Evolutionary conservation across 495 filamentous ascomycete species (phyloP), one percentile per base, ranked within the genome.

Genomic region (Aspergillus nidulans): DNA sequence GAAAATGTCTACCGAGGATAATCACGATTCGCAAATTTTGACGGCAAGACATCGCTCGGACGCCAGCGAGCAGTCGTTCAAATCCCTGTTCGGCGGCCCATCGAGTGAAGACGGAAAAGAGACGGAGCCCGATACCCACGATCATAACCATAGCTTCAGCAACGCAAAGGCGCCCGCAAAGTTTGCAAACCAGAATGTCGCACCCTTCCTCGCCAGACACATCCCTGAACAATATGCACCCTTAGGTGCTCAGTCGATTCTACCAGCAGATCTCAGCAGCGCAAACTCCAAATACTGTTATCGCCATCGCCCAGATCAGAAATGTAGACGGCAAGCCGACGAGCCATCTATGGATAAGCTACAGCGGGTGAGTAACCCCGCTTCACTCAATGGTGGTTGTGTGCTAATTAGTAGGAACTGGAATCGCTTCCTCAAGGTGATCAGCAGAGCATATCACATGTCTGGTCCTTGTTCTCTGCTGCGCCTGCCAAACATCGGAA

Each of bases 401-500:
- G 40, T 44, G 45, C 53, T 56, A 43, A 56, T n/a, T 24, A 34
- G 12, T 60, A 91, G 84, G 88, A 92, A 60, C 81, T 98, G 46
- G 85, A 92, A 71, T 83, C 83, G 25, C 81, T 97, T 9, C 85
- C 91, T 9, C 80, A 87, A 45, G 81, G 81, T 43, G 92, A 95
- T 60, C 91, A 95, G 67, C 91, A 97, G 72, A 91, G 86, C 55
- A 96, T 99, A 56, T 86, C 90, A 9, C 92, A 96, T 67, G 73
- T 97, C 43, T 99, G 94, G 94, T 96, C 92, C 0, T 73, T 97
- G 20, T 99, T 97, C 75, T 97, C 94, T 7, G 95, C 94, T 20
- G 91, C 95, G 4, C 95, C 94, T 2, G 79, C 89, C 2, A 96
- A 95, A 60, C 92, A 97, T 50, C 86, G 95, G 55, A 90, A 92